phyloP scores from a whole-genome alignment of 192 early-diverging fungal genomes.

The Backusella psychrophila region DNA sequence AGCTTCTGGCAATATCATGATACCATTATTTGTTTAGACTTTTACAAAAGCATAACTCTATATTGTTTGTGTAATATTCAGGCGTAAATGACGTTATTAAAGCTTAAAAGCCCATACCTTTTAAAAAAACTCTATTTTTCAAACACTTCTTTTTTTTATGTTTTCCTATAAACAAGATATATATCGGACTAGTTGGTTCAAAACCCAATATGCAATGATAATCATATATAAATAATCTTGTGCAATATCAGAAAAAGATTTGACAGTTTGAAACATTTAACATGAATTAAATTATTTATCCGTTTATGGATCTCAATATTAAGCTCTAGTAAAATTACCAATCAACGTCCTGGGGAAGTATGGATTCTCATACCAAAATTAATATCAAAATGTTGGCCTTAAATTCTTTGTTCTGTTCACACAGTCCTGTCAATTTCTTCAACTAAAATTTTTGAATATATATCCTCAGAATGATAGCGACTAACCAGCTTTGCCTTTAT shows the following conservation, averaged over 20 bases:
- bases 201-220: not conserved
- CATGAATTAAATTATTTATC: not conserved
- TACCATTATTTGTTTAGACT: not conserved
- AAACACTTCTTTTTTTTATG: not conserved
- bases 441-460: not conserved
- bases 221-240: not conserved
- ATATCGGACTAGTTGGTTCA: not conserved
- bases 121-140: not conserved
- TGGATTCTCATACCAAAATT: not conserved
- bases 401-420: not conserved
- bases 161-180: not conserved
- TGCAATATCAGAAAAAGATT: not conserved
- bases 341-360: not conserved
- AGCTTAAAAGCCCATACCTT: not conserved
- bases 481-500: not conserved
- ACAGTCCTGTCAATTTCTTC: not conserved
- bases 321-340: not conserved
- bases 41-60: conserved; percentile 6
- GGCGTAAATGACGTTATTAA: conserved; percentile 6
- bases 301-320: not conserved
- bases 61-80: not conserved
- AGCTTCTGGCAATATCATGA: not conserved
- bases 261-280: not conserved
- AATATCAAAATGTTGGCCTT: not conserved
- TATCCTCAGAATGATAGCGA: not conserved